phyloP scores from a whole-genome alignment of 140 eudicot species.

The Stevia rebaudiana region DNA sequence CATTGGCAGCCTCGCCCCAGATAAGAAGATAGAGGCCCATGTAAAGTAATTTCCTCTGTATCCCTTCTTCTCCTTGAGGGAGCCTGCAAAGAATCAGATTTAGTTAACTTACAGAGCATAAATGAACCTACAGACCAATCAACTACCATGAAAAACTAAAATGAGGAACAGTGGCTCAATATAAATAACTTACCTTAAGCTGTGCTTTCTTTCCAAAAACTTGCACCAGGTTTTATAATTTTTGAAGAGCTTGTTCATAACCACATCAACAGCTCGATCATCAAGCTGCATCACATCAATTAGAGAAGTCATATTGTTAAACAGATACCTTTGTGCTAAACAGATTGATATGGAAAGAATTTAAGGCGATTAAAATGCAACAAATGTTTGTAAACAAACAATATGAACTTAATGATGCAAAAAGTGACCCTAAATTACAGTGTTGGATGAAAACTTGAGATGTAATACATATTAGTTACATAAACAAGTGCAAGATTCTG shows the following conservation, averaged over 20 bases:
- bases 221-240: slow-evolving; percentile 98
- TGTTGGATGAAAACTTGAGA: slow-evolving; percentile 16
- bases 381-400: neutral
- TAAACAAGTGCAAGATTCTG: slow-evolving; percentile 20
- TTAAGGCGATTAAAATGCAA: slow-evolving; percentile 6
- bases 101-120: slow-evolving; percentile 11
- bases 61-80: slow-evolving; percentile 74
- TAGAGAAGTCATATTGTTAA: slow-evolving; percentile 10
- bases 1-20: slow-evolving; percentile 99
- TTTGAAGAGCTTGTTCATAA: slow-evolving; percentile 84
- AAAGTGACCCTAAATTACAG: slow-evolving; percentile 15
- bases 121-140: slow-evolving; percentile 17
- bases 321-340: slow-evolving; percentile 7
- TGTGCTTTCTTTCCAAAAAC: slow-evolving; percentile 87
- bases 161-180: slow-evolving; percentile 12
- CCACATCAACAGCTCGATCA: slow-evolving; percentile 79
- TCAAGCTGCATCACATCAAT: slow-evolving; percentile 60
- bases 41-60: slow-evolving; percentile 82
- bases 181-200: slow-evolving; percentile 64
- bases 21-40: slow-evolving; percentile 98
- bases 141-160: slow-evolving; percentile 14
- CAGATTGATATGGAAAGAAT: neutral
- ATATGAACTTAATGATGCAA: slow-evolving; percentile 10
- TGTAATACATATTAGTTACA: slow-evolving; percentile 1
- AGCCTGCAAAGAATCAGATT: slow-evolving; percentile 43